These are phyloP conservation scores for Dendrobium huoshanense DNA, from an alignment of 106 monocot species.

Conservation along the genomic window DNA sequence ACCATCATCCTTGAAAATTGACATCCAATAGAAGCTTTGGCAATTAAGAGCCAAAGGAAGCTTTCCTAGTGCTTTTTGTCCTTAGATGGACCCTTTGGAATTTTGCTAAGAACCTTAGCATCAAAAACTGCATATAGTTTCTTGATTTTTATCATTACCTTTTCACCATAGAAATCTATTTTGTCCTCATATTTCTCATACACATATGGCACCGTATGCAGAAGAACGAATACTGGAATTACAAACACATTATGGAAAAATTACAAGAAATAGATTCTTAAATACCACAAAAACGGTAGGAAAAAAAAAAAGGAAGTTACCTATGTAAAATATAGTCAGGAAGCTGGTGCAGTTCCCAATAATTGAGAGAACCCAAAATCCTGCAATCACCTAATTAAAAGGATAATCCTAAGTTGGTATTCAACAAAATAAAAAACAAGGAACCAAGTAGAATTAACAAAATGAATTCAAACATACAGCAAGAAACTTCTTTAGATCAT, in stretches of 20 bases:
- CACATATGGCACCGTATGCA: slow-evolving; percentile 12
- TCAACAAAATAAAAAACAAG: background rate
- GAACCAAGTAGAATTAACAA: background rate
- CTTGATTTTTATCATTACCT: slow-evolving; percentile 8
- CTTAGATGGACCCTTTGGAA: slow-evolving; percentile 3
- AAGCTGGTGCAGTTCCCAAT: slow-evolving; percentile 6
- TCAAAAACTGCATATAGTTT: slow-evolving; percentile 15
- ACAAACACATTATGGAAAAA: background rate
- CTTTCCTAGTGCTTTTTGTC: slow-evolving; percentile 4
- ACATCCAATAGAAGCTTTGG: background rate
- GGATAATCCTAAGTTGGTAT: background rate
- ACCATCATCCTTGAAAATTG: background rate
- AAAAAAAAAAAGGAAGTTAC: background rate
- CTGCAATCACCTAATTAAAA: slow-evolving; percentile 8
- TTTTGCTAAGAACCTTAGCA: slow-evolving; percentile 13
- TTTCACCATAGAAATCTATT: slow-evolving; percentile 8
- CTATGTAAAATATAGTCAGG: slow-evolving; percentile 5
- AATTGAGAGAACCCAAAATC: slow-evolving; percentile 4
- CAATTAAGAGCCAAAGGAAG: background rate
- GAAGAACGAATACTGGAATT: slow-evolving; percentile 14
- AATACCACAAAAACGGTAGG: background rate
- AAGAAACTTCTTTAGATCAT: slow-evolving; percentile 45
- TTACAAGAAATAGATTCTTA: background rate
- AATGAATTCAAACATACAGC: slow-evolving; percentile 19
- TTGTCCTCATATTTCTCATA: slow-evolving; percentile 21